phyloP scores from a whole-genome alignment of 2,329 filamentous ascomycete genomes.

The Claviceps spartinae region DNA sequence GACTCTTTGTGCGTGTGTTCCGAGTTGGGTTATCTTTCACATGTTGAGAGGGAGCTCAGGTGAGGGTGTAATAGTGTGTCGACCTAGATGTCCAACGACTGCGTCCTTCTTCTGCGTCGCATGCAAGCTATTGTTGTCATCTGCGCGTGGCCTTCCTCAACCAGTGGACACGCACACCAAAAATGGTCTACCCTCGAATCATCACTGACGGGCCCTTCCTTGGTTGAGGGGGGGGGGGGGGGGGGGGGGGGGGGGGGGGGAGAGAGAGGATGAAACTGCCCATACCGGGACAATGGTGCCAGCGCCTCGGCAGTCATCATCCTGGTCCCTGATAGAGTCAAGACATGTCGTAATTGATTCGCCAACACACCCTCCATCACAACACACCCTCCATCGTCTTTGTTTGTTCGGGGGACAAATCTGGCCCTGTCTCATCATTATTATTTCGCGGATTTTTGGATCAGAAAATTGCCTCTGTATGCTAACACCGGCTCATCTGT shows the following conservation, averaged over 20 bases:
- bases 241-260: too few species aligned
- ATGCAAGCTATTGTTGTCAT: not conserved
- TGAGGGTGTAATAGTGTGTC: not conserved
- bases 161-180: not conserved
- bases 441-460: not conserved
- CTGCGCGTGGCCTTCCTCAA: not conserved
- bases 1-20: not conserved
- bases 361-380: not conserved
- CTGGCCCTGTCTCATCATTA: constrained; percentile 2
- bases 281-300: not conserved
- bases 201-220: not conserved
- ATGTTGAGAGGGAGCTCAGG: not conserved
- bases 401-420: not conserved
- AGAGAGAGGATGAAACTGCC: too few species aligned
- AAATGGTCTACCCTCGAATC: not conserved
- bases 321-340: not conserved
- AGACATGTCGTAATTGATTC: not conserved
- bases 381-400: not conserved
- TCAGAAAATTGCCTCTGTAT: not conserved
- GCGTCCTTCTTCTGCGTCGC: not conserved
- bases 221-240: not conserved
- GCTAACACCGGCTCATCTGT: not conserved
- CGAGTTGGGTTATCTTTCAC: not conserved
- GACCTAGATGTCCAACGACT: constrained; percentile 2
- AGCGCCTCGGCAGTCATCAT: not conserved